Base-by-base conservation (phyloP, 495 filamentous ascomycete genomes). In the Aspergillus diversus region DNA sequence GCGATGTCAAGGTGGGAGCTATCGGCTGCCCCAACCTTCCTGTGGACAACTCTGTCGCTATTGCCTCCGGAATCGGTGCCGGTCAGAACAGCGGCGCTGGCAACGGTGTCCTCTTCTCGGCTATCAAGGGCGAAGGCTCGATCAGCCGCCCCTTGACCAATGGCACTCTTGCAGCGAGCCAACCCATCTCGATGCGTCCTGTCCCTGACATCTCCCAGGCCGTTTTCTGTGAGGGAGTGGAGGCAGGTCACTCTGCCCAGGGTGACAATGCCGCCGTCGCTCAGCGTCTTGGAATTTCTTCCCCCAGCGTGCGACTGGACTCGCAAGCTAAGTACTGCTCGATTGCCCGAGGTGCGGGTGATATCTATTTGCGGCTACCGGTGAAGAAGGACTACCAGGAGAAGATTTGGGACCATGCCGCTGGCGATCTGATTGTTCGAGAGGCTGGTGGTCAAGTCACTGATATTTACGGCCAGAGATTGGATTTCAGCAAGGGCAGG, bases 341-440 rank as follows among this genome's bases (percentile, higher is more conserved):
- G 4, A 93, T 99, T 71, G 93, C 96, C n/a, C 81, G 95, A 63
- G 95, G 95, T 31, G 93, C 93, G 7, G 95, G 93, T 48, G 96
- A 99, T 69, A 87, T 99, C 65, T 98, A 98, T 74, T 80, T 99
- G 66, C 84, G 95, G 55, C 78, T 99, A 33, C 95, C 96, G 16
- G 87, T 89, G 12, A 88, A 84, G 67, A 88, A 87, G 70, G 87
- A 88, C 31, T 99, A 98, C 76, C 87, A 96, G 78, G 95, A 99
- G 83, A 99, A 99, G 84, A 98, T 99, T 66, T 99, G 95, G 95
- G 95, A 99, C 73, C 95, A 99, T 77, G 96, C 94, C 34, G 94
- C 92, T n/a, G 95, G 95, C 37, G 93, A 96, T 63, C 75, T 99
- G 55, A 93, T 99, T 67, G 93, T 97, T 11, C 84, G 92, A 52